Conservation (phyloP, 2,329 filamentous ascomycete genomes). For the Pseudogymnoascus destructans region DNA sequence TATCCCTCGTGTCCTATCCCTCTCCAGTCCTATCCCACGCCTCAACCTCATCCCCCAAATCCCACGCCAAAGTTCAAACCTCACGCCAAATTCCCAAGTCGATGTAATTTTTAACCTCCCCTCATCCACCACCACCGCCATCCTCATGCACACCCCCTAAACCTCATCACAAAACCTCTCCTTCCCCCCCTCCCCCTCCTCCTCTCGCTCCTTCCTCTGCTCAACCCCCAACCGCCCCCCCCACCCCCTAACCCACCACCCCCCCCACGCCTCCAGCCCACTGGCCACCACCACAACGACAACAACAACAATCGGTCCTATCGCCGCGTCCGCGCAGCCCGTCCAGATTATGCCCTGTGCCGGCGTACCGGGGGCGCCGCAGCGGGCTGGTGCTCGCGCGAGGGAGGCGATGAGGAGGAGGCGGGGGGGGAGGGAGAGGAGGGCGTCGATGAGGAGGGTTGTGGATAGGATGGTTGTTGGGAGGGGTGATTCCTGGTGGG, state of each 20-base stretch:
- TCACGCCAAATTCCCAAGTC: background rate
- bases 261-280: background rate
- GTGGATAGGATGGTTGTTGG: background rate
- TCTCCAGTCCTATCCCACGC: background rate
- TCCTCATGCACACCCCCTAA: background rate
- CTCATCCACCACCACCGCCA: background rate
- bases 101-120: background rate
- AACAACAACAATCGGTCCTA: background rate
- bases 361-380: background rate
- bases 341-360: background rate
- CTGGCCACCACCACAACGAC: background rate
- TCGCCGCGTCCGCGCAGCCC: background rate
- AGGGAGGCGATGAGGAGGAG: background rate
- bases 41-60: background rate
- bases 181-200: background rate
- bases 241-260: background rate
- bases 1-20: background rate
- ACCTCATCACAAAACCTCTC: background rate
- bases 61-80: background rate
- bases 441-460: conserved; percentile 1
- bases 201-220: background rate
- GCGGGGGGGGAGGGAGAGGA: background rate
- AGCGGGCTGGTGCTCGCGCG: background rate
- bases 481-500: conserved; percentile 5
- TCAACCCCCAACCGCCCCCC: background rate